Base-by-base conservation (phyloP, 305 asterid genomes). In the Solanum aculeatissimum region DNA sequence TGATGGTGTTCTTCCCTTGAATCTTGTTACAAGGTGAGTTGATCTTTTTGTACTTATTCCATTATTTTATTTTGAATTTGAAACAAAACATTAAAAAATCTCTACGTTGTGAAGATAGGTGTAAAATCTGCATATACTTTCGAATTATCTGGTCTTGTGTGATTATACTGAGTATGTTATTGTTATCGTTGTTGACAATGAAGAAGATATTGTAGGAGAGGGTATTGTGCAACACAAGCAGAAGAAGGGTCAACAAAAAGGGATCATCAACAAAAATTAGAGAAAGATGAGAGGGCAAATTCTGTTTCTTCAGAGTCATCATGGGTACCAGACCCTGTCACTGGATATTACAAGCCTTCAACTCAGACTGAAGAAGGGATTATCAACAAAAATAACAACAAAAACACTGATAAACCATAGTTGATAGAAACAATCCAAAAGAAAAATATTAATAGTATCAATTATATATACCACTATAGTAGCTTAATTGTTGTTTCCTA, bases 311-410 rank as follows among this genome's bases (percentile, higher is more conserved):
- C 60, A 49, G 65, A 77, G 12, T 49, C 82, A 77, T 77, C 84
- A 80, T 80, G 84, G 84, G 84, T 57, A 32, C 84, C 84, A 57
- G 84, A 80, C 72, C 72, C 84, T 7, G 38, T 80, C 3, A 80
- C 84, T 7, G 84, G 84, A 80, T 80, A 57, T 60, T 80, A 80
- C 55, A 80, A 57, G 23, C 84, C 84, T 80, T 18, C 82, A 53
- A 19, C 63, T 77, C 82, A 77, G 16, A 51, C 27, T 51, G 38
- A 77, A 21, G 80, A 71, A 71, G 80, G 7, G 35, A 71, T 42
- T 21, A 71, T 43, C 80, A 71, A 42, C 80, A 43, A 69, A 19
- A 38, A 18, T 16, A 74, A 47, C 21, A 74, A 25, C 15, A 23
- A 66, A 16, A 66, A 66, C 23, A 32, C 74, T 66, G 32, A 18